Evolutionary conservation across 306 rosid genomes (phyloP), one percentile per base, ranked within the genome.

Genomic region (Dryas alaskensis): DNA sequence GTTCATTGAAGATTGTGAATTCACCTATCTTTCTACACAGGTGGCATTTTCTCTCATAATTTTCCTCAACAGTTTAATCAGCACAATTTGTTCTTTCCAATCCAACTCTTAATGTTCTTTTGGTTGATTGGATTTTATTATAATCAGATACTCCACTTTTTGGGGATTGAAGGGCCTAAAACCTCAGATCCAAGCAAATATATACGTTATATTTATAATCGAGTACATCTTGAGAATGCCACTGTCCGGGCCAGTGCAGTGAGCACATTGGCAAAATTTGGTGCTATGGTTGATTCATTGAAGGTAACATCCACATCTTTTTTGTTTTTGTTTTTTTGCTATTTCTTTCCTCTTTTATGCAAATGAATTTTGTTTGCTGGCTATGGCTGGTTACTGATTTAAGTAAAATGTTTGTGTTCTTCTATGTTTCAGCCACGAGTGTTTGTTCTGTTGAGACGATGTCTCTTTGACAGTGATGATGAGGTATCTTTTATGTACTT

Each of bases 141-240:
- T 77, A 63, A 11, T 67, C 80, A 94, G 99, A 94, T 94, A 78
- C 90, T 94, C 73, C 99, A 94, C 85, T 94, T 94, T 81, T 82
- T 94, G 83, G 97, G 99, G 49, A 83, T 92, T 76, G 99, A 94
- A 84, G 99, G 99, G 65, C 99, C 99, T 70, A 94, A 92, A 88
- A 92, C 99, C 67, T 84, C 94, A 14, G 99, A 94, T 83, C 97
- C 99, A 65, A 87, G 97, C 92, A 94, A 94, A 82, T 94, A 91
- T 70, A 94, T 92, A 69, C 91, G 97, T 14, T 94, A 92, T 73
- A 94, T 94, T 67, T 94, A 92, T 83, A 94, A 94, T 67, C 86
- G 99, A 71, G 97, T 94, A 45, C 99, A 94, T 89, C 99, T 94
- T 81, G 99, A 94, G 81, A 94, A 94, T 86, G 95, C 97, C 17